These are phyloP conservation scores for Lindgomyces ingoldianus DNA, from an alignment of 495 filamentous ascomycete genomes.

Conservation along the genomic window DNA sequence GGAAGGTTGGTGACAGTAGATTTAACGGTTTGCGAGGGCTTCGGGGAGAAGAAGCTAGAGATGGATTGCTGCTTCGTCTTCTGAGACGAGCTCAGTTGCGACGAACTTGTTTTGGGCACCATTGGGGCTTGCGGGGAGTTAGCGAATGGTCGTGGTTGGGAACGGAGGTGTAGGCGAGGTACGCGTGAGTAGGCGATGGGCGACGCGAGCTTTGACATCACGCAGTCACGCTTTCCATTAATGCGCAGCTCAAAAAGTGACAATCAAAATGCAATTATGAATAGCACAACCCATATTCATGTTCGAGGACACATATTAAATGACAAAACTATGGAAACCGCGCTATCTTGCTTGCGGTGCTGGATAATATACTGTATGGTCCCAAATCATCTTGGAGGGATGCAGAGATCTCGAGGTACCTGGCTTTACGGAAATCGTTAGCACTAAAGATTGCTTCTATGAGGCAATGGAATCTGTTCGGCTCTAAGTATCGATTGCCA, in stretches of 20 bases:
- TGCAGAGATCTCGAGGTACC: no score
- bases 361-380: no score
- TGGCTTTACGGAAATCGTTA: no score
- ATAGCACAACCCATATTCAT: background rate
- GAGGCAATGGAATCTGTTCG: no score
- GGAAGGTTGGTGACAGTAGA: slow-evolving; percentile 17
- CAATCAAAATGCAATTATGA: no score
- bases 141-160: background rate
- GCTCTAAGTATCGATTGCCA: no score
- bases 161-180: background rate
- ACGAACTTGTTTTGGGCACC: slow-evolving; percentile 28
- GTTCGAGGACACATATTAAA: background rate
- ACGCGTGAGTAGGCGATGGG: background rate
- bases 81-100: slow-evolving; percentile 39
- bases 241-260: no score
- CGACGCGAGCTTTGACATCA: slow-evolving; percentile 30
- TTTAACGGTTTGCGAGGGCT: slow-evolving; percentile 46
- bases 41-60: slow-evolving; percentile 81
- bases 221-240: slow-evolving; percentile 26
- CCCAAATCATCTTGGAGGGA: no score
- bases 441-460: no score
- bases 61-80: slow-evolving; percentile 76
- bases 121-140: slow-evolving; percentile 16
- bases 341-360: no score
- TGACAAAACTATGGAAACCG: no score